These are phyloP conservation scores for Rhizophora mangle DNA, from an alignment of 345 rosid genomes.

Conservation along the genomic window DNA sequence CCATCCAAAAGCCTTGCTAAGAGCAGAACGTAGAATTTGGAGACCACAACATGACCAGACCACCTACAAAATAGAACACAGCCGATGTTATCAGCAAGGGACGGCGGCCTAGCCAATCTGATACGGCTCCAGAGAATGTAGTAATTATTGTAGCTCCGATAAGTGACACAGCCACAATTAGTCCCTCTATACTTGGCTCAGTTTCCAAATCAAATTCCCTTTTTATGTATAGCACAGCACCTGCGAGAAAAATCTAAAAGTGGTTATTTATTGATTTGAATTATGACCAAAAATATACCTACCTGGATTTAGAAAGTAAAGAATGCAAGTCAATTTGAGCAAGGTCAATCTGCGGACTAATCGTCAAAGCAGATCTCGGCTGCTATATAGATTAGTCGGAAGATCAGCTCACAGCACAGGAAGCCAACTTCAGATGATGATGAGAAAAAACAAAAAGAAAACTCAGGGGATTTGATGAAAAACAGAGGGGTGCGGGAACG, in stretches of 20 bases:
- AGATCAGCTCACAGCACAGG: too few species aligned
- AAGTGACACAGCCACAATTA: constrained; percentile 89
- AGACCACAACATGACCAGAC: constrained; percentile 89
- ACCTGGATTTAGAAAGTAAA: not conserved
- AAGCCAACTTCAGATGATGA: too few species aligned
- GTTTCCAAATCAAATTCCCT: constrained; percentile 72
- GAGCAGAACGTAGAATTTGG: constrained; percentile 77
- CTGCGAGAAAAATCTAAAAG: constrained; percentile 37
- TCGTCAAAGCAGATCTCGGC: not conserved
- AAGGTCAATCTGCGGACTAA: not conserved
- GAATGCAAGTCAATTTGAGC: not conserved
- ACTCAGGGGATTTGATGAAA: not conserved
- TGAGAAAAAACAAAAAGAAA: not conserved
- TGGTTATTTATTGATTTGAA: not conserved
- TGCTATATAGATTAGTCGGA: not conserved
- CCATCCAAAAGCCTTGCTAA: constrained; percentile 92
- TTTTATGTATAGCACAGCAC: constrained; percentile 87
- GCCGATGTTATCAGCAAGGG: constrained; percentile 82
- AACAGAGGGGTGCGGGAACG: not conserved
- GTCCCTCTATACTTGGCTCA: constrained; percentile 75
- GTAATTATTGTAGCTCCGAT: constrained; percentile 90
- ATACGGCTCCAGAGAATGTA: constrained; percentile 74
- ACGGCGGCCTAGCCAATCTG: constrained; percentile 88
- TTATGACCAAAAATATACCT: not conserved
- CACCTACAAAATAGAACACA: constrained; percentile 64